Evolutionary conservation across 179 eudicot genomes (phyloP).

Genomic region (Actinidia chinensis): DNA sequence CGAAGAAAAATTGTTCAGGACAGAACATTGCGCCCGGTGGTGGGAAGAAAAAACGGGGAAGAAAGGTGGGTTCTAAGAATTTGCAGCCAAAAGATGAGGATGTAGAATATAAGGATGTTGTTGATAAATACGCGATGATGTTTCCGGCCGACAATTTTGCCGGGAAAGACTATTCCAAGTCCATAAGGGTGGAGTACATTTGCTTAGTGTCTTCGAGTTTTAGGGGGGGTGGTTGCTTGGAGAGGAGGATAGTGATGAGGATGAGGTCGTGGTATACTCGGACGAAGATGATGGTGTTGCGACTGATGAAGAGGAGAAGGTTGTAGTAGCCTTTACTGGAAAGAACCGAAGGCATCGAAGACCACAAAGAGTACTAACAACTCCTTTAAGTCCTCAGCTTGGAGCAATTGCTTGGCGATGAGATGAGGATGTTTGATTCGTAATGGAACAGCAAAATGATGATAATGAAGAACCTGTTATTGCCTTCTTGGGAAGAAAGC

Average conservation of each 20-base stretch:
- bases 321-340: too few species aligned
- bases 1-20: too few species aligned
- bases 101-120: slow-evolving; percentile 34
- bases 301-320: slow-evolving; percentile 47
- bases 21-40: slow-evolving; percentile 39
- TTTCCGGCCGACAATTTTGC: slow-evolving; percentile 27
- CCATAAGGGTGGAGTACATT: slow-evolving; percentile 37
- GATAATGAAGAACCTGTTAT: slow-evolving; percentile 42
- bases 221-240: slow-evolving; percentile 57
- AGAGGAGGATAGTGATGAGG: slow-evolving; percentile 43
- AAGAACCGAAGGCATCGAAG: too few species aligned
- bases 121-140: slow-evolving; percentile 48
- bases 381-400: too few species aligned
- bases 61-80: slow-evolving; percentile 54
- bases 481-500: slow-evolving; percentile 52
- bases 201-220: slow-evolving; percentile 41
- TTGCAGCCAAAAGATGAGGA: slow-evolving; percentile 40
- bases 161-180: slow-evolving; percentile 57
- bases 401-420: too few species aligned
- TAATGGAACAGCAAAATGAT: slow-evolving; percentile 30
- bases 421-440: slow-evolving; percentile 42
- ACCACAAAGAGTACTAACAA: too few species aligned
- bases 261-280: slow-evolving; percentile 17
- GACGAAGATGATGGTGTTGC: slow-evolving; percentile 37
- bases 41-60: slow-evolving; percentile 74